These are phyloP conservation scores for Ettlia oleoabundans DNA, from an alignment of 139 green algal species.

Conservation along the genomic window DNA sequence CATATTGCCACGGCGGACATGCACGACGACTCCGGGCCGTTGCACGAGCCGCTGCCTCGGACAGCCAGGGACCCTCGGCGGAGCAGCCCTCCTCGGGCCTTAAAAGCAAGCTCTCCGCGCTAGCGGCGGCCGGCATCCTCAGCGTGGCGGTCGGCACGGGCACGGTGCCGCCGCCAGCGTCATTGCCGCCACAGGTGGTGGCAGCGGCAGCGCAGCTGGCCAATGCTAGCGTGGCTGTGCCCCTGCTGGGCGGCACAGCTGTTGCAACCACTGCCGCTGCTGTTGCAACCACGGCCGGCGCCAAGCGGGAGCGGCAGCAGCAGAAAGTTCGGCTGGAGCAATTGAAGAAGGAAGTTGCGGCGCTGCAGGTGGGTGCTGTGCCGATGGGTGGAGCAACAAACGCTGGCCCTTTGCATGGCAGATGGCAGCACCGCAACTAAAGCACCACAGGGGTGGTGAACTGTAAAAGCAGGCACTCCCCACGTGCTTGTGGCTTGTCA, in stretches of 20 bases:
- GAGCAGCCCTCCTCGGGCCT: not conserved
- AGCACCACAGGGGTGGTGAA: too few relatives aligned
- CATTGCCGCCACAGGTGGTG: not conserved
- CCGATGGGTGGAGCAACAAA: not conserved
- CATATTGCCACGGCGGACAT: too few relatives aligned
- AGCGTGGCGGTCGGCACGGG: not conserved
- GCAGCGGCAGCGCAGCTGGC: not conserved
- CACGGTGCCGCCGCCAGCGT: not conserved
- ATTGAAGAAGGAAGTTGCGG: not conserved
- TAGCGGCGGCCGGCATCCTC: not conserved
- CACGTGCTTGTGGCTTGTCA: too few relatives aligned
- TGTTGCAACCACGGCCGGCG: not conserved
- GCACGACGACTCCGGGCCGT: too few relatives aligned
- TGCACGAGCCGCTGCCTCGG: too few relatives aligned
- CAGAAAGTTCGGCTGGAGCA: not conserved
- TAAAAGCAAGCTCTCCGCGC: not conserved
- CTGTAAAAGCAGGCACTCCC: too few relatives aligned
- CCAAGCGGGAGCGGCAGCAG: conserved; percentile 1
- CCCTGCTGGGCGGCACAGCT: conserved; percentile 1
- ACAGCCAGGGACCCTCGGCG: not conserved
- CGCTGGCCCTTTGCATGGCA: not conserved
- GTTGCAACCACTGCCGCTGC: not conserved
- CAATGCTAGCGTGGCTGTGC: not conserved
- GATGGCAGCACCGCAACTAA: too few relatives aligned
- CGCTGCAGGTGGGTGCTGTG: not conserved